phyloP scores from a whole-genome alignment of 2,329 filamentous ascomycete species.

The Aspergillus fijiensis region DNA sequence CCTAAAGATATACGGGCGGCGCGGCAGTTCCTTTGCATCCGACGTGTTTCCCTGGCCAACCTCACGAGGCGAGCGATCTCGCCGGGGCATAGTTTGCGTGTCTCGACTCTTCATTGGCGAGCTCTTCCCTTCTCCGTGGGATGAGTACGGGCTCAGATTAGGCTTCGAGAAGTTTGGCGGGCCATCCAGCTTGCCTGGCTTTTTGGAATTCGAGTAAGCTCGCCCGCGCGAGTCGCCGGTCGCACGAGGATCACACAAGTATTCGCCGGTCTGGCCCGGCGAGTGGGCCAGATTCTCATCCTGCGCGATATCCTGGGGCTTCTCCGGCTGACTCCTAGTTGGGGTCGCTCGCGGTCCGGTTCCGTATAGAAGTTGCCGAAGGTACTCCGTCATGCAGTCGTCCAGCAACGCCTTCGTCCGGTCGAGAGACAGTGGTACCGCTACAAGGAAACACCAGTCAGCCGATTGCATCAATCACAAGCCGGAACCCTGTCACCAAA shows the following conservation, averaged over 20 bases:
- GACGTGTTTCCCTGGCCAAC: slow-evolving; percentile 20
- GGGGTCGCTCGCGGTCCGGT: slow-evolving; percentile 22
- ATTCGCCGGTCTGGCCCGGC: slow-evolving; percentile 10
- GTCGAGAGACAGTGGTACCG: slow-evolving; percentile 57
- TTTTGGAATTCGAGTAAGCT: slow-evolving; percentile 29
- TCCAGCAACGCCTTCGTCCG: slow-evolving; percentile 60
- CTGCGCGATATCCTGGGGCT: slow-evolving; percentile 9
- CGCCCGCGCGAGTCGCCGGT: slow-evolving; percentile 24
- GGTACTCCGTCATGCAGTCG: slow-evolving; percentile 53
- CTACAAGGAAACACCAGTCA: slow-evolving; percentile 25
- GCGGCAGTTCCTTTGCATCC: slow-evolving; percentile 40
- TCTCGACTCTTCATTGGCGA: slow-evolving; percentile 27
- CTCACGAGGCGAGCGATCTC: slow-evolving; percentile 21
- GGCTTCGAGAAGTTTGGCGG: slow-evolving; percentile 20
- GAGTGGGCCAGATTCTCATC: slow-evolving; percentile 16
- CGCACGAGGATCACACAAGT: slow-evolving; percentile 20
- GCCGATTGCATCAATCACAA: not conserved
- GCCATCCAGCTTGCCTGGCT: slow-evolving; percentile 16
- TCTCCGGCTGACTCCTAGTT: slow-evolving; percentile 16
- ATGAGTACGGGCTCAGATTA: slow-evolving; percentile 7
- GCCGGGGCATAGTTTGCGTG: slow-evolving; percentile 24
- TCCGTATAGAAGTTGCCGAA: slow-evolving; percentile 42
- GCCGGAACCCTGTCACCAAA: not conserved
- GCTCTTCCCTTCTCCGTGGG: slow-evolving; percentile 22
- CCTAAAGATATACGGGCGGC: slow-evolving; percentile 63